Conservation (phyloP, 2,329 filamentous ascomycete species). For the Chrysoporthe deuterocubensis region DNA sequence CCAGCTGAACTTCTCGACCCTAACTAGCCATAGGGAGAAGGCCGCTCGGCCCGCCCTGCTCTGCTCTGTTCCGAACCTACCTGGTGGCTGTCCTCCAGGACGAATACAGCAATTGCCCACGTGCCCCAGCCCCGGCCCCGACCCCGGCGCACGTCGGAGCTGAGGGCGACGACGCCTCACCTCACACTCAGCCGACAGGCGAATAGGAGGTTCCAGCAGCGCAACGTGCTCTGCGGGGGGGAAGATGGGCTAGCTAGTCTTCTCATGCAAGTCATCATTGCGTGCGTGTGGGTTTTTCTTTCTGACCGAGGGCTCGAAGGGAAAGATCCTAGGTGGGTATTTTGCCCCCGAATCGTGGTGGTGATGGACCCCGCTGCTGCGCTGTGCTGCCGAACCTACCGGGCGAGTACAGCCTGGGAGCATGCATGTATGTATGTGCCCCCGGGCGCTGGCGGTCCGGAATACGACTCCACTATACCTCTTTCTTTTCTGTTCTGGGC, state of each 20-base stretch:
- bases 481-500: no score
- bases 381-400: no score
- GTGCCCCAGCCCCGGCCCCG: background rate
- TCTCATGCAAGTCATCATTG: background rate
- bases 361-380: no score
- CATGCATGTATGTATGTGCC: no score
- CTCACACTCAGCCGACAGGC: background rate
- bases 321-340: no score
- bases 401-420: no score
- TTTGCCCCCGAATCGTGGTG: no score
- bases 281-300: background rate
- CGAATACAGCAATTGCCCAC: conserved; percentile 6
- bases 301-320: no score
- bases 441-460: no score
- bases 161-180: background rate
- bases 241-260: background rate
- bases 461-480: no score
- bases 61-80: background rate
- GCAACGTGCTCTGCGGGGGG: conserved; percentile 8
- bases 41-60: background rate
- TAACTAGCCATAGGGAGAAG: background rate
- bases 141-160: background rate
- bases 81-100: background rate
- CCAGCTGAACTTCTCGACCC: no score
- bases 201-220: background rate